Evolutionary conservation across 768 basidiomycete species (phyloP).

Genomic region (Boletus edulis): DNA sequence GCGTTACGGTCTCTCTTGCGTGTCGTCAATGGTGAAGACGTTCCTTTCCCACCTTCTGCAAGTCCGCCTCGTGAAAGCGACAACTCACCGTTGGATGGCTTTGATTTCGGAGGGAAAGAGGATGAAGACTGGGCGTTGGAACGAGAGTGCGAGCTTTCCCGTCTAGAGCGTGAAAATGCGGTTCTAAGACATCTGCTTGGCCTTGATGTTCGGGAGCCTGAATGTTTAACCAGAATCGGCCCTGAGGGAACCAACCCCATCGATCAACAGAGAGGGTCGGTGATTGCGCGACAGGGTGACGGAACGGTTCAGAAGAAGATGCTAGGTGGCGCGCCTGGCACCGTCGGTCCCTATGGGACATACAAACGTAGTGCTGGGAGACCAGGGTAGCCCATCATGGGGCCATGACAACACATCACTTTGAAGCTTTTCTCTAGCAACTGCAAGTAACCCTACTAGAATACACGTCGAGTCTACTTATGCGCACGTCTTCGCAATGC

Average conservation of each 20-base stretch:
- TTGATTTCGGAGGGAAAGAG: constrained; percentile 32
- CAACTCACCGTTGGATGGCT: neutral
- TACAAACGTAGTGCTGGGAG: constrained; percentile 34
- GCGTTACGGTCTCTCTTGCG: constrained; percentile 71
- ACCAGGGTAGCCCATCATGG: constrained; percentile 17
- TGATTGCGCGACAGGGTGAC: constrained; percentile 13
- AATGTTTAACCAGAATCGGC: neutral
- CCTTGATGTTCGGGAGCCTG: constrained; percentile 34
- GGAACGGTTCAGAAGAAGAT: constrained; percentile 21
- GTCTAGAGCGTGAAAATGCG: constrained; percentile 86
- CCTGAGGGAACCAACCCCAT: neutral
- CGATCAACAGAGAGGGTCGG: constrained; percentile 13
- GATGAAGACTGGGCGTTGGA: constrained; percentile 81
- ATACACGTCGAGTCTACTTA: too few species aligned
- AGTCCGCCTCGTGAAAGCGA: constrained; percentile 4
- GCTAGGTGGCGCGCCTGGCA: constrained; percentile 35
- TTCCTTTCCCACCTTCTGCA: constrained; percentile 7
- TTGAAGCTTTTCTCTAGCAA: too few species aligned
- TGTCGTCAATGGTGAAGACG: constrained; percentile 64
- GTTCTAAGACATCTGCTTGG: constrained; percentile 73
- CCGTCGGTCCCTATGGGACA: constrained; percentile 43
- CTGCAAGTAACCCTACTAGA: too few species aligned
- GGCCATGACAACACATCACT: too few species aligned
- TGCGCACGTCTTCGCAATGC: too few species aligned
- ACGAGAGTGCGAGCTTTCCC: constrained; percentile 85